Evolutionary conservation across 2,329 filamentous ascomycete genomes (phyloP).

Genomic region (Phialemonium atrogriseum): DNA sequence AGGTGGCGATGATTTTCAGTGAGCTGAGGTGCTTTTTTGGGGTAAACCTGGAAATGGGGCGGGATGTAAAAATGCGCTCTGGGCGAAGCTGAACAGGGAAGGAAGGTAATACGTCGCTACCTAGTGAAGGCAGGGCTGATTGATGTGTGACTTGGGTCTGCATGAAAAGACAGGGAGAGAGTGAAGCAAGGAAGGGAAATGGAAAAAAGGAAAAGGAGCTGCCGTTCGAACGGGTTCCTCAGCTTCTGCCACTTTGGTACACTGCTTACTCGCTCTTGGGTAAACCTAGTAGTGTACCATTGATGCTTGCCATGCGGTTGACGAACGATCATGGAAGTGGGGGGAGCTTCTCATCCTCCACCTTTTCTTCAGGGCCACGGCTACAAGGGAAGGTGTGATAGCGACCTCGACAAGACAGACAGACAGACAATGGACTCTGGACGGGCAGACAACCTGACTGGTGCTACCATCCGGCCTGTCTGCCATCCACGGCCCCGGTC

Average conservation of each 20-base stretch:
- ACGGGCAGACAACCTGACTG: slow-evolving; percentile 2
- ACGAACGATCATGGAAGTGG: slow-evolving; percentile 13
- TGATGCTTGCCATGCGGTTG: slow-evolving; percentile 24
- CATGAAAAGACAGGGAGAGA: slow-evolving; percentile 8
- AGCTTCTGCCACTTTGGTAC: no score
- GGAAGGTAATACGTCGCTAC: slow-evolving; percentile 16
- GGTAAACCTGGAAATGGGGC: no score
- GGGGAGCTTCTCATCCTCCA: no score
- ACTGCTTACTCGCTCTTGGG: no score
- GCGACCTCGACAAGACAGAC: slow-evolving; percentile 3
- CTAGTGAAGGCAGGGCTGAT: slow-evolving; percentile 9
- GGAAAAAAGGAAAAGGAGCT: no score
- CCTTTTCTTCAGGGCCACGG: slow-evolving; percentile 7
- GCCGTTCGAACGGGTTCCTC: no score
- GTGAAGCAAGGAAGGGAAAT: slow-evolving; percentile 3
- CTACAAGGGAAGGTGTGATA: slow-evolving; percentile 7
- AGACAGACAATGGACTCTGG: no score
- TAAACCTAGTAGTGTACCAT: no score
- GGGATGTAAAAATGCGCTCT: no score
- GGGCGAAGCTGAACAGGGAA: no score
- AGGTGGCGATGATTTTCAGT: slow-evolving; percentile 10
- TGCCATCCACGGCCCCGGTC: no score
- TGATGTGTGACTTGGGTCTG: slow-evolving; percentile 10
- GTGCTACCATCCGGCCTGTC: no score
- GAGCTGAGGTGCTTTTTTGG: slow-evolving; percentile 12